Base-by-base conservation (phyloP, 129 eudicot species). In the Escallonia herrerae region DNA sequence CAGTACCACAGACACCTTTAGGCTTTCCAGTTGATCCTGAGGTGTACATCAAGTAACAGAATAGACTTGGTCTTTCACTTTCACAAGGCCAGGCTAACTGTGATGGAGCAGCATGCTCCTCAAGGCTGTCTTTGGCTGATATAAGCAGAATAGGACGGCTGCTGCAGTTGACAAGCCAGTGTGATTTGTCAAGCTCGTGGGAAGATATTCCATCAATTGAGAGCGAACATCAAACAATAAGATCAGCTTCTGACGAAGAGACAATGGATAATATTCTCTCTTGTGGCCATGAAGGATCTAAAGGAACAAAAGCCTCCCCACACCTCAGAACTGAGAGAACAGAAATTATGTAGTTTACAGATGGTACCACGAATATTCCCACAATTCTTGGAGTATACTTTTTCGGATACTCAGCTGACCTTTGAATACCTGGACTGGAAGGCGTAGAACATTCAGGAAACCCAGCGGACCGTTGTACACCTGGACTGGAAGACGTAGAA, bases 1-100 rank as follows among this genome's bases (percentile, higher is more conserved):
- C 98, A 40, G 91, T 93, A 66, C 96, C 96, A 63, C 96, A 86
- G 70, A 93, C 91, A 73, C 95, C 96, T 82, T 88, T 93, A 62
- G 96, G 95, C 74, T 75, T 81, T 71, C 98, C 98, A 4, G 91
- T 83, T 59, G 96, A 93, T 61, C 98, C 98, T 49, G 98, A 93
- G 55, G 98, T 93, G 77, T 88, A 80, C 96, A 93, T 86, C 76
- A 93, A 72, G 68, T 88, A 93, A 78, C 95, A 83, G 62, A 88
- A 93, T 33, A 73, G 58, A 65, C 87, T 79, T 39, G 37, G 64
- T 42, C 14, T 64, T 73, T 71, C 74, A 58, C 58, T 72, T 74
- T 64, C 87, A 88, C 96, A 88, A 69, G 96, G 88, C 87, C 86
- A 84, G 33, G 13, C 72, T 46, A 76, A 67, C 50, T 58, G 72